Evolutionary conservation across 2,329 filamentous ascomycete species (phyloP), one percentile per base, ranked within the genome.

Genomic region (Leptographium flavum): DNA sequence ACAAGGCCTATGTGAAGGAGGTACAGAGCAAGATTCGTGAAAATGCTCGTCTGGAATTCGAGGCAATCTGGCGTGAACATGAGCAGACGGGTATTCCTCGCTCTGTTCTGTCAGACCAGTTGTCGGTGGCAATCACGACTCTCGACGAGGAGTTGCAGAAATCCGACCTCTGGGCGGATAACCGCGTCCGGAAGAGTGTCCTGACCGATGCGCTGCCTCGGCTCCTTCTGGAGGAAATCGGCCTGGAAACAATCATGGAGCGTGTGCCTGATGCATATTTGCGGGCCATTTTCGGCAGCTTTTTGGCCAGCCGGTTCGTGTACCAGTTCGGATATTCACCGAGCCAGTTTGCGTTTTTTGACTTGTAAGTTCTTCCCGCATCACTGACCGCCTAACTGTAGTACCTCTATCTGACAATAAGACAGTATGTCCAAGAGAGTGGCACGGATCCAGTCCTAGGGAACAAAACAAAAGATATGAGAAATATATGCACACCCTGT

Each of bases 301-400:
- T 90, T 66, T 72, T 98, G 54, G 90, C 92, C 41, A 93, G 84
- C 58, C 83, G 92, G 37, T 98, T 98, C 61, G 87, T 98, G 35
- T 98, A 98, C 63, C 79, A 94, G 62, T 92, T 90, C 61, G 92
- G 92, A 57, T 88, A 87, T 60, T 81, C 77, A 53, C 88, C 92
- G 5, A 92, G 83, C 68, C 90, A 95, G 58, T 96, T 98, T 68
- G 87, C 90, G 33, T 98, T 98, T 73, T 98, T 94, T 65, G 87
- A 94, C 61, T 98, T 96, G 84, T 88, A 69, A 78, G 83, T n/a
- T 11, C 21, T 8, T 11, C 3, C 21, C 7, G 5, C 8, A 6
- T 15, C 17, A 25, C 11, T 14, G 5, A 4, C 13, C 13, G 9
- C 7, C 8, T 14, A 9, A 10, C 15, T 19, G 5, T 4, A 6